Percentiles rank a stretch among this genome's conserved stretches.
These are phyloP conservation scores for Crithidia acanthocephali DNA, from an alignment of 208 protist species.

Conservation along the genomic window DNA sequence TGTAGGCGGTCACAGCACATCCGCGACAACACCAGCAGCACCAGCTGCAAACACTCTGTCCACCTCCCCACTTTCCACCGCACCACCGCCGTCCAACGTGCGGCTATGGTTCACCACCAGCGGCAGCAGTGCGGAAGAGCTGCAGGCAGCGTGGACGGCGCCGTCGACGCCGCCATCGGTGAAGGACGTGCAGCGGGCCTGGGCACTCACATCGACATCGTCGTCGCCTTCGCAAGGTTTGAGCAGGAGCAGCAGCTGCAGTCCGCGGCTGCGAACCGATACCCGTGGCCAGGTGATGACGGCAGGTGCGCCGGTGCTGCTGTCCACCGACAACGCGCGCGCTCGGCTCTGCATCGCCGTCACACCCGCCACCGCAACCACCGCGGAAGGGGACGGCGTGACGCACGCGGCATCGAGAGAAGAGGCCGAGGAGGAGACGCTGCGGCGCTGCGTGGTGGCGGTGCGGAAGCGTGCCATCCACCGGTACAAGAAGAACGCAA, in stretches of 20 bases:
- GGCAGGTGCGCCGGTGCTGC: slow-evolving; percentile 24
- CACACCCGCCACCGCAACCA: neutral
- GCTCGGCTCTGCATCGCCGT: slow-evolving; percentile 43
- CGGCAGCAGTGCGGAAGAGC: slow-evolving; percentile 16
- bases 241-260: slow-evolving; percentile 8
- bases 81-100: slow-evolving; percentile 13
- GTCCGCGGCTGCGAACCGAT: slow-evolving; percentile 17
- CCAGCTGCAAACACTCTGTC: too few species aligned
- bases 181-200: slow-evolving; percentile 26
- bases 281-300: slow-evolving; percentile 17
- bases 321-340: slow-evolving; percentile 32
- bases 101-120: slow-evolving; percentile 44
- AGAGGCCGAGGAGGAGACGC: neutral
- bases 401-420: neutral
- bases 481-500: slow-evolving; percentile 17
- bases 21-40: neutral
- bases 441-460: slow-evolving; percentile 21
- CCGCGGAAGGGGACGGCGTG: neutral
- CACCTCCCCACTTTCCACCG: too few species aligned
- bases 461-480: slow-evolving; percentile 34
- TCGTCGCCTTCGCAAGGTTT: neutral
- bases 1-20: neutral
- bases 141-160: slow-evolving; percentile 21
- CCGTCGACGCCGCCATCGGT: slow-evolving; percentile 3
- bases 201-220: slow-evolving; percentile 9